Evolutionary conservation across 495 filamentous ascomycete species (phyloP), one percentile per base, ranked within the genome.

Genomic region (Platismatia glauca): DNA sequence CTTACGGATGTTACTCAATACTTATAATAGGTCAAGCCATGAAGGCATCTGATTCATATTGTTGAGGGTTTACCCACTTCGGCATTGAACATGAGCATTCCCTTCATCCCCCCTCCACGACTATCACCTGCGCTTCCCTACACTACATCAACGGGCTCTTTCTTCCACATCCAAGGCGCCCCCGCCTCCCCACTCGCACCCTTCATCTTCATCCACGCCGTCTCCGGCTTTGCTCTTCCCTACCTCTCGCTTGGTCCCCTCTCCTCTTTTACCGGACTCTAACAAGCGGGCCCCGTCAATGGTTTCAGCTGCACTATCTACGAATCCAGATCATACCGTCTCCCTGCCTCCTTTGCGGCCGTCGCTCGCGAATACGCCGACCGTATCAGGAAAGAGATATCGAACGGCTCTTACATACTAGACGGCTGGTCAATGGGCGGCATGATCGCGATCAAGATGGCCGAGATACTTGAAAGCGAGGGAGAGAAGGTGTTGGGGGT

Each of bases 221-320:
- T 70, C 38, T 70, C 68, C 31, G 68, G 68, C 43, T 62, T 70
- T 20, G 69, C 69, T 31, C 58, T 70, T 13, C 69, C 69, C 27
- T 71, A 70, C 65, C 65, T 71, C n/a, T 58, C 50, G 34, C 69
- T 71, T 16, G 69, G 68, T 27, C 60, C 68, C 33, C 61, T 71
- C 22, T 59, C 58, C 27, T 31, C 43, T 9, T n/a, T 37, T 20
- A 11, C 53, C 35, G 4, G 27, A 27, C n/a, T 31, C 9, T 20
- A 57, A 7, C 38, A n/a, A n/a, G n/a, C 33, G 18, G 55, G 69
- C 16, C 43, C 68, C 13, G 61, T 71, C 24, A 70, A 71, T 48
- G 69, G 69, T 5, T 55, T 71, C 58, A 71, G 60, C 24, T 71
- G 66, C 20, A 68, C 69, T 6, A 65, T 58, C 24, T 68, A 71